Evolutionary conservation across 2,329 filamentous ascomycete genomes (phyloP), one percentile per base, ranked within the genome.

Genomic region (Sphaerulina musiva): DNA sequence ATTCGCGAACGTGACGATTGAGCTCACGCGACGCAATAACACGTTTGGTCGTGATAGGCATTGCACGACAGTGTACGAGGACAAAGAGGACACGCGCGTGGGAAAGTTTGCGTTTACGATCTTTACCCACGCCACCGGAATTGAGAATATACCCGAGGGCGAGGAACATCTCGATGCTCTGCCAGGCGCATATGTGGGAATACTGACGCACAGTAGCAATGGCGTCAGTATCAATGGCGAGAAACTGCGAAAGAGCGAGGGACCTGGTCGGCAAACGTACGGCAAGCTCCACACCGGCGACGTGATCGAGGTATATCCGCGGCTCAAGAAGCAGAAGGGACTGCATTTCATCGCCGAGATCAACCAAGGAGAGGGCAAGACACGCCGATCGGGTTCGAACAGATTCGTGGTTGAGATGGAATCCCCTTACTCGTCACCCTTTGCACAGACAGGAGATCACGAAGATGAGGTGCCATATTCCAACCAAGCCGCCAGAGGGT

Each of bases 21-120:
- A 79, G 34, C 74, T 96, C 11, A 81, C 82, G 9, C 78, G 82
- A 40, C 81, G 83, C 3, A 72, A 88, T 60, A 82, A 85, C 0
- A 86, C 84, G 0, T 97, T 89, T 83, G 92, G 92, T 31, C 83
- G 92, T 26, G 80, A 81, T 0, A 74, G 72, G 0, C 75, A 78
- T 17, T 91, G 89, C 63, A 92, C 86, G 0, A 72, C 84, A 31
- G 75, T 84, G 2, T 88, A 90, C 64, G 71, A 79, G 1, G 75
- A 84, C 46, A 73, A 70, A 31, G 72, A 74, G 23, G 89, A 96
- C 60, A 78, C 76, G 2, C 84, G 84, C 12, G 82, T 97, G 36
- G 89, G 91, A 1, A 92, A 92, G 66, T 84, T 85, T 59, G 89
- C 88, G 0, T 82, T 95, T 62, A 85, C 87, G 64, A 75, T 96